A percentile compares a stretch with the other conserved stretches of the same genome.
Evolutionary conservation across 2,329 filamentous ascomycete genomes (phyloP).

Genomic region (Cladosporium sp.): DNA sequence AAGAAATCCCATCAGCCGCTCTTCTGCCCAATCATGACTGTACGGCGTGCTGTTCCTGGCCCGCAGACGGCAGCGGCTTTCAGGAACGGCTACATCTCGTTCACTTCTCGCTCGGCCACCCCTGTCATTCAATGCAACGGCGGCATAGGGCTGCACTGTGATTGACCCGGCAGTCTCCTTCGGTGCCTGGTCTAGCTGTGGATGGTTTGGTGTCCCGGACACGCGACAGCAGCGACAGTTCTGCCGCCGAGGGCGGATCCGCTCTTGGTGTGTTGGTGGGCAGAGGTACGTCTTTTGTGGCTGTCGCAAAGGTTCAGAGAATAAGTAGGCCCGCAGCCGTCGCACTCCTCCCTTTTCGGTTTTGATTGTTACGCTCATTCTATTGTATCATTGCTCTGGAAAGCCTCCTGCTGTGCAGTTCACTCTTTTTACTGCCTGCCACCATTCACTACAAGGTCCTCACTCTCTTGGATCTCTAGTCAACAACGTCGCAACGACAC

Average conservation of each 20-base stretch:
- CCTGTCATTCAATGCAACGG: constrained; percentile 4
- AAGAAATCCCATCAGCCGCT: constrained; percentile 8
- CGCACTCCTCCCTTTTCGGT: constrained; percentile 18
- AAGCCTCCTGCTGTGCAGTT: constrained; percentile 34
- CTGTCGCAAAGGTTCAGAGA: constrained; percentile 8
- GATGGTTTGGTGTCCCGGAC: neutral
- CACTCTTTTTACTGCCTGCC: constrained; percentile 27
- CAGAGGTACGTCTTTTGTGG: constrained; percentile 5
- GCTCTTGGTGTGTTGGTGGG: constrained; percentile 11
- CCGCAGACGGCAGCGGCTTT: constrained; percentile 2
- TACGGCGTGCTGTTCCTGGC: constrained; percentile 13
- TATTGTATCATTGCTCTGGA: constrained; percentile 26
- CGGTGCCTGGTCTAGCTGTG: constrained; percentile 9
- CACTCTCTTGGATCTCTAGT: constrained; percentile 21
- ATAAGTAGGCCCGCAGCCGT: constrained; percentile 8
- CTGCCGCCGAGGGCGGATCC: constrained; percentile 7
- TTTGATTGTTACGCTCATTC: constrained; percentile 22
- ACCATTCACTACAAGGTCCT: constrained; percentile 25
- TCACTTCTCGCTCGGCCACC: constrained; percentile 3
- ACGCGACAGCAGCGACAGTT: constrained; percentile 15
- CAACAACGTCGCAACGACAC: constrained; percentile 11
- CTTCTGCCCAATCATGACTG: neutral
- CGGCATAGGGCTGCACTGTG: constrained; percentile 20
- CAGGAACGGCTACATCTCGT: constrained; percentile 13
- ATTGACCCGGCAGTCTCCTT: constrained; percentile 15